Base-by-base conservation (phyloP, 352 stramenopile species). In the Phytophthora parvispora region DNA sequence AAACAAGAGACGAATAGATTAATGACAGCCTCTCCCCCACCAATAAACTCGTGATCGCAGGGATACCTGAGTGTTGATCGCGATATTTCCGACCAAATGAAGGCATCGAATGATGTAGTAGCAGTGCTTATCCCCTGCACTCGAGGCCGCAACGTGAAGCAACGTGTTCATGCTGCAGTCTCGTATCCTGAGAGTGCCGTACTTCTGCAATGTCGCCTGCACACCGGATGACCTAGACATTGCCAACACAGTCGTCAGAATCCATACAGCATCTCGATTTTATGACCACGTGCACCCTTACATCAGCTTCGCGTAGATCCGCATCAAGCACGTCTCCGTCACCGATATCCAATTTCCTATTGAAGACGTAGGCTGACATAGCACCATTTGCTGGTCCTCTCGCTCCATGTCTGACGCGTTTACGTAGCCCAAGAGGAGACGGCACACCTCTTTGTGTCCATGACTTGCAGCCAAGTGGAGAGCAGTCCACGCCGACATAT, bases 91-190 rank as follows among this genome's bases (percentile, higher is more conserved):
- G 40, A 83, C 52, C 15, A 69, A 54, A 40, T 80, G 72, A 20
- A 89, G 55, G 12, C 77, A 82, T 45, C 76, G 71, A 18, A 89
- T 74, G 24, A 89, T 73, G 60, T 86, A 89, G 45, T 78, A 77
- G 47, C 72, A 79, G 25, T 86, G 67, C 5, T 77, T 74, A 36
- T 81, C 73, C 18, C 61, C 69, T 40, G 74, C 71, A 67, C 70
- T 76, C 6, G 62, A 62, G n/a, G 76, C 80, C 10, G 80, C 76
- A 51, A 89, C 48, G 64, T 89, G 80, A n/a, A 89, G 68, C 20
- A 89, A 50, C 10, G 77, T 85, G 36, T 86, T 89, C 80, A 89
- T 86, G 15, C 77, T 81, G 51, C 73, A 84, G 51, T 89, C 80
- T 48, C 80, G 72, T 60, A 89, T 82, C 31, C 77, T 66, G 25